Evolutionary conservation across 805 yeast species (phyloP).

Genomic region (Cyberlindnera maclurae): DNA sequence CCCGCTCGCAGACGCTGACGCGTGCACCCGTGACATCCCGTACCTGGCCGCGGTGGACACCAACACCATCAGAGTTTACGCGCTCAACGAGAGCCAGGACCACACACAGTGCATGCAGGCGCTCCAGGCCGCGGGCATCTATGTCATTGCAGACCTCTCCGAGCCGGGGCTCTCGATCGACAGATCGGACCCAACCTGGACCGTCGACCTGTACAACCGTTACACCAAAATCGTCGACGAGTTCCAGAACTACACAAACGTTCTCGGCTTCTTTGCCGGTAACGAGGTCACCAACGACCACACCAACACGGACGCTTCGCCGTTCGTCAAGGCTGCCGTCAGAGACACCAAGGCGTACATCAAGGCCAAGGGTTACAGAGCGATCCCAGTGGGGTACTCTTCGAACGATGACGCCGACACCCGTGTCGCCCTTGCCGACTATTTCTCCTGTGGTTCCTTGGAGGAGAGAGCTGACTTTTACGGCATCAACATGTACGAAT

Average conservation of each 20-base stretch:
- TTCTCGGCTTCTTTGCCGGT: conserved; percentile 81
- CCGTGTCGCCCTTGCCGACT: conserved; percentile 63
- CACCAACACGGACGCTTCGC: conserved; percentile 66
- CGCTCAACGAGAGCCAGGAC: conserved; percentile 55
- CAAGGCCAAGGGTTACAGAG: conserved; percentile 50
- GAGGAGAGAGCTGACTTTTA: conserved; percentile 69
- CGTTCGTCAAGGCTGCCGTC: conserved; percentile 77
- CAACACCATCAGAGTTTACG: conserved; percentile 71
- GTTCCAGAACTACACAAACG: conserved; percentile 63
- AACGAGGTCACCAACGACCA: conserved; percentile 71
- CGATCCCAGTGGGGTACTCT: conserved; percentile 76
- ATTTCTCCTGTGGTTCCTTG: conserved; percentile 66
- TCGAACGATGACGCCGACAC: conserved; percentile 68
- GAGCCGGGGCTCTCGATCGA: conserved; percentile 58
- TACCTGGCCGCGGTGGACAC: conserved; percentile 55
- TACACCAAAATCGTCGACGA: conserved; percentile 64
- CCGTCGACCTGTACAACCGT: conserved; percentile 52
- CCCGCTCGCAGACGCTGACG: conserved; percentile 56
- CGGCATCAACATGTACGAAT: conserved; percentile 85
- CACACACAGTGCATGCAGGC: conserved; percentile 64
- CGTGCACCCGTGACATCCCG: conserved; percentile 71
- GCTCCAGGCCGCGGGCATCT: conserved; percentile 68
- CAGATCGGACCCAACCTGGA: conserved; percentile 60
- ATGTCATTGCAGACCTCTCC: conserved; percentile 73
- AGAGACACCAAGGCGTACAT: conserved; percentile 73